phyloP scores from a whole-genome alignment of 2,329 filamentous ascomycete species.

The Ophiostoma piceae region DNA sequence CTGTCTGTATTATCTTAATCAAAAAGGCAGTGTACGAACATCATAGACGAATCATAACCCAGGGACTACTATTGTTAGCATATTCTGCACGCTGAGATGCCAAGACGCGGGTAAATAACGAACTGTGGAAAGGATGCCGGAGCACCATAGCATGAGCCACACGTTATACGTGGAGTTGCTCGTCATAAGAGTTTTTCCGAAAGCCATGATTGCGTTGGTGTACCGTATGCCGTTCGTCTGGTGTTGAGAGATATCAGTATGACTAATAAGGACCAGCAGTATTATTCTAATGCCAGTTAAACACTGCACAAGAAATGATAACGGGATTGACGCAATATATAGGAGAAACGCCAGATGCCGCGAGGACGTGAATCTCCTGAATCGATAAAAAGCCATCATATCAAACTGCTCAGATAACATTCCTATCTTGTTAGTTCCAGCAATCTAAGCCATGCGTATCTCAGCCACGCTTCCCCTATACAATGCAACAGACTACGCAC shows the following conservation, averaged over 20 bases:
- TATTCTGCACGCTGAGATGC: too few species aligned
- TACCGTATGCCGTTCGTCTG: background rate
- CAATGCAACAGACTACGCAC: background rate
- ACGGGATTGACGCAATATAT: background rate
- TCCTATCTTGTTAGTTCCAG: background rate
- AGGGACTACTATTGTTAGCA: background rate
- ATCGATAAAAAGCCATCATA: background rate
- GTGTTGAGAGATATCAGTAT: background rate
- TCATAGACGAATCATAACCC: slow-evolving; percentile 4
- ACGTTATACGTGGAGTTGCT: slow-evolving; percentile 19
- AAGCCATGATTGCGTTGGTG: slow-evolving; percentile 12
- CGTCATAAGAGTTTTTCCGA: slow-evolving; percentile 19
- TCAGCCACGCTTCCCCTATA: background rate
- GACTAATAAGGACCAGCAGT: background rate
- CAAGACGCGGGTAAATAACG: background rate
- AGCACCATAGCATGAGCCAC: slow-evolving; percentile 17
- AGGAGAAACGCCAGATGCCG: background rate
- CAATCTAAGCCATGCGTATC: background rate
- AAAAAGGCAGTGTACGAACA: background rate
- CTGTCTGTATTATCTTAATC: background rate
- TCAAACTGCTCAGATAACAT: background rate
- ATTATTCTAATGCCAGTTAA: background rate
- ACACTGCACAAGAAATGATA: background rate
- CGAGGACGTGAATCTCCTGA: background rate
- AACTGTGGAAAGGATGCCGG: slow-evolving; percentile 18